phyloP scores from a whole-genome alignment of 306 rosid species.

The Bauhinia variegata region DNA sequence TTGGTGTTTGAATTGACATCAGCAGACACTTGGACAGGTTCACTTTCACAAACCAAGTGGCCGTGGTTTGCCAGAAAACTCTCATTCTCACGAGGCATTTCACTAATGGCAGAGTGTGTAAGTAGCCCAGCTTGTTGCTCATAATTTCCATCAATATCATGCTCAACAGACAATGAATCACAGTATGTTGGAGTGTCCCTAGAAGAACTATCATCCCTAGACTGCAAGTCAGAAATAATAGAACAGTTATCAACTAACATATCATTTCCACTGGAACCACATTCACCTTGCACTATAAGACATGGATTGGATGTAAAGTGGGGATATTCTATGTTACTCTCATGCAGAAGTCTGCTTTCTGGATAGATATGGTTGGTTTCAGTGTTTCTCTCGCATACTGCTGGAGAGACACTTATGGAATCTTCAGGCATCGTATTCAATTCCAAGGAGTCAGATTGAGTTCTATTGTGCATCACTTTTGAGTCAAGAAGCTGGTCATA shows the following conservation, averaged over 20 bases:
- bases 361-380: conserved; percentile 22
- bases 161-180: conserved; percentile 11
- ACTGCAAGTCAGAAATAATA: conserved; percentile 28
- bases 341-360: conserved; percentile 30
- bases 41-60: conserved; percentile 26
- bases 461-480: conserved; percentile 17
- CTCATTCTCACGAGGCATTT: conserved; percentile 34
- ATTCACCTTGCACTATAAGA: conserved; percentile 23
- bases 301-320: conserved; percentile 20
- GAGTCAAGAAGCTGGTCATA: conserved; percentile 39
- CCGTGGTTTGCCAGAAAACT: conserved; percentile 20
- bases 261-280: conserved; percentile 29
- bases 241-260: conserved; percentile 16
- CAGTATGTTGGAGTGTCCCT: conserved; percentile 30
- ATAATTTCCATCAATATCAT: conserved; percentile 27
- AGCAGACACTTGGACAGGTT: conserved; percentile 28
- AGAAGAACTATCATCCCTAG: conserved; percentile 28
- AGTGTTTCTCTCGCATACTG: conserved; percentile 5
- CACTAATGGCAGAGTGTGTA: conserved; percentile 18
- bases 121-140: conserved; percentile 31
- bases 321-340: conserved; percentile 23
- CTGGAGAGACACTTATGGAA: too few species aligned
- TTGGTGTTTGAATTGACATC: conserved; percentile 16
- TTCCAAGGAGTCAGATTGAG: conserved; percentile 6
- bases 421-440: too few species aligned